These are phyloP conservation scores for Skeletonema potamos DNA, from an alignment of 108 stramenopile species.

Conservation along the genomic window DNA sequence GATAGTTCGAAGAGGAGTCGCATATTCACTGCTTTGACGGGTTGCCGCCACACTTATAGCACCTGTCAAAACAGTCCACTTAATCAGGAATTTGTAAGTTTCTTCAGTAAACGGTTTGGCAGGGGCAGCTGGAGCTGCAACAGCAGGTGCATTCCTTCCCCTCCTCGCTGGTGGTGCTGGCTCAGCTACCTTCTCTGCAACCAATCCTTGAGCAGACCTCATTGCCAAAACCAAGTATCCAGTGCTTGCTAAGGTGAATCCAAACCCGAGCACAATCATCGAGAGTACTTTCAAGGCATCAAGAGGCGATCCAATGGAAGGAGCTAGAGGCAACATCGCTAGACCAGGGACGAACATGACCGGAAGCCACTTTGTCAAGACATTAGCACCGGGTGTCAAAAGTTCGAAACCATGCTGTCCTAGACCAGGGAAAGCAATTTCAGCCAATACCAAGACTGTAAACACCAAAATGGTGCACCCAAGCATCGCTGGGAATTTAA, in stretches of 20 bases:
- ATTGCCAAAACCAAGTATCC: slow-evolving; percentile 35
- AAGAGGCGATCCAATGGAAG: slow-evolving; percentile 58
- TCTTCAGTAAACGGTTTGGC: slow-evolving; percentile 49
- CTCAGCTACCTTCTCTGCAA: slow-evolving; percentile 6
- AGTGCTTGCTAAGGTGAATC: slow-evolving; percentile 44
- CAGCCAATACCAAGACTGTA: slow-evolving; percentile 47
- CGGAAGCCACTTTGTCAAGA: slow-evolving; percentile 84
- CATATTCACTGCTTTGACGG: slow-evolving; percentile 13
- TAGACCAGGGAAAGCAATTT: slow-evolving; percentile 50
- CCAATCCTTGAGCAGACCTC: slow-evolving; percentile 26
- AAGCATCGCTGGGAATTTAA: slow-evolving; percentile 71
- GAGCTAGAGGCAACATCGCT: slow-evolving; percentile 78
- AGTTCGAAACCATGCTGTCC: slow-evolving; percentile 53
- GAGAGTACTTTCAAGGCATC: slow-evolving; percentile 60
- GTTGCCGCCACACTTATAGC: slow-evolving; percentile 46
- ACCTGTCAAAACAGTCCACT: slow-evolving; percentile 34
- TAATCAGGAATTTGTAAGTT: slow-evolving; percentile 32
- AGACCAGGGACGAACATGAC: slow-evolving; percentile 87
- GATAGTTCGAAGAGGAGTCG: slow-evolving; percentile 42
- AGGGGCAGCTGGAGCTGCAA: slow-evolving; percentile 18
- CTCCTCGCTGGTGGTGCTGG: not conserved
- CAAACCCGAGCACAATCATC: slow-evolving; percentile 42
- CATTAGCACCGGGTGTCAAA: slow-evolving; percentile 62
- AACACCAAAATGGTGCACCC: slow-evolving; percentile 73
- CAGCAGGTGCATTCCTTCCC: slow-evolving; percentile 1